phyloP scores from a whole-genome alignment of 2,329 filamentous ascomycete genomes.

The Pseudofabraea citricarpa region DNA sequence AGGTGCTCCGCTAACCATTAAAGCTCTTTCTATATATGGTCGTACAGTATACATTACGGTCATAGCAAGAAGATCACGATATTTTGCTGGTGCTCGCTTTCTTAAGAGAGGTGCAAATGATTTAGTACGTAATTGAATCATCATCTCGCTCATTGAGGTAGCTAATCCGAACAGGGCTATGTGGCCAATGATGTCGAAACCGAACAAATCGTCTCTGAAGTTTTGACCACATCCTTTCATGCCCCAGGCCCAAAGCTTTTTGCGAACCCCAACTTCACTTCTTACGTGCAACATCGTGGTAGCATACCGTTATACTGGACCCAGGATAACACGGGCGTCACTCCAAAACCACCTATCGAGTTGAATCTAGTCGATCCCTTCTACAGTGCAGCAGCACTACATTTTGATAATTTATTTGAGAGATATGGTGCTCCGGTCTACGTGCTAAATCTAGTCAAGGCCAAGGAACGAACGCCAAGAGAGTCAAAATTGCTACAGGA shows the following conservation, averaged over 20 bases:
- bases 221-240: slow-evolving; percentile 92
- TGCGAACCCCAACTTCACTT: slow-evolving; percentile 87
- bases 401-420: slow-evolving; percentile 92
- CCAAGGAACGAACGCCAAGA: slow-evolving; percentile 79
- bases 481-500: slow-evolving; percentile 88
- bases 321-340: slow-evolving; percentile 90
- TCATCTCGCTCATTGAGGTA: neutral
- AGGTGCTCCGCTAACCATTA: neutral
- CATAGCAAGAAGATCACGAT: slow-evolving; percentile 85
- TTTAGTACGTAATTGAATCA: slow-evolving; percentile 38
- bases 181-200: slow-evolving; percentile 99
- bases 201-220: slow-evolving; percentile 95
- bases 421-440: slow-evolving; percentile 91
- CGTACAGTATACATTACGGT: slow-evolving; percentile 87
- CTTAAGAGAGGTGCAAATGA: slow-evolving; percentile 94
- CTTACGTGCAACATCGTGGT: slow-evolving; percentile 92
- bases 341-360: slow-evolving; percentile 93
- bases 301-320: slow-evolving; percentile 98
- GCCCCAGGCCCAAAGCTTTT: slow-evolving; percentile 81
- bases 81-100: slow-evolving; percentile 91
- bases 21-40: slow-evolving; percentile 76
- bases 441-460: slow-evolving; percentile 85
- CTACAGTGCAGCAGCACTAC: slow-evolving; percentile 84
- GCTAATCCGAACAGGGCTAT: slow-evolving; percentile 54
- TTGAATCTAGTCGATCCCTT: slow-evolving; percentile 95